phyloP scores from a whole-genome alignment of 2,329 filamentous ascomycete genomes.

The Phoma sp. region DNA sequence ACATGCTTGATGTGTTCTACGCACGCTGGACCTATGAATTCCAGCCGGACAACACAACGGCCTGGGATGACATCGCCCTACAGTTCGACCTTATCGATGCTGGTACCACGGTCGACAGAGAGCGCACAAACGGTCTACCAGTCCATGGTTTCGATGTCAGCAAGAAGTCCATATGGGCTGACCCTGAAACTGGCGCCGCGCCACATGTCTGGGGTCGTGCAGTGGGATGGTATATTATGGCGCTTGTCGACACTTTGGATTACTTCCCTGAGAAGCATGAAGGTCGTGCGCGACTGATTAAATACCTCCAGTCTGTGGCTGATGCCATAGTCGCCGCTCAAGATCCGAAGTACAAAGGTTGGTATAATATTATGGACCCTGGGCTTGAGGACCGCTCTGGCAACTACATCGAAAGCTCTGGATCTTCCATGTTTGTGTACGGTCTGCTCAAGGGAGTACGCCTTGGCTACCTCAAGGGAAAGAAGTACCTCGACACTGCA shows the following conservation, averaged over 20 bases:
- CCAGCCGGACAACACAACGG: constrained; percentile 38
- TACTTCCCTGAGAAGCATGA: constrained; percentile 19
- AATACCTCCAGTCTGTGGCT: constrained; percentile 13
- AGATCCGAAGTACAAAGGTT: constrained; percentile 51
- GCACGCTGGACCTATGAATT: constrained; percentile 38
- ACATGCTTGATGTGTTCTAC: constrained; percentile 39
- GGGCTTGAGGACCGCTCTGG: constrained; percentile 47
- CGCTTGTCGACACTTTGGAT: constrained; percentile 59
- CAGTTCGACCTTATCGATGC: constrained; percentile 28
- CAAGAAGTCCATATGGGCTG: constrained; percentile 59
- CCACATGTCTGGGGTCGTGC: constrained; percentile 61
- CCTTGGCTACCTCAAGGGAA: constrained; percentile 13
- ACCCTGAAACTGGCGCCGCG: constrained; percentile 57
- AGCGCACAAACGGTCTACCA: constrained; percentile 52
- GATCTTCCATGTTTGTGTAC: constrained; percentile 64
- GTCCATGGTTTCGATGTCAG: constrained; percentile 63
- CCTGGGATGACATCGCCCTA: constrained; percentile 47
- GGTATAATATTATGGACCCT: constrained; percentile 65
- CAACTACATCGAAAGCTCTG: constrained; percentile 68
- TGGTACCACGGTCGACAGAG: constrained; percentile 52
- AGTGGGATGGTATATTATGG: constrained; percentile 62
- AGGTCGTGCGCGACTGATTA: constrained; percentile 39
- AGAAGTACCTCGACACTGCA: constrained; percentile 17
- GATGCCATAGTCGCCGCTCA: constrained; percentile 50
- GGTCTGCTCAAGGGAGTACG: constrained; percentile 55